Conservation (phyloP, 148 eudicot species). For the Fagopyrum homotropicum region DNA sequence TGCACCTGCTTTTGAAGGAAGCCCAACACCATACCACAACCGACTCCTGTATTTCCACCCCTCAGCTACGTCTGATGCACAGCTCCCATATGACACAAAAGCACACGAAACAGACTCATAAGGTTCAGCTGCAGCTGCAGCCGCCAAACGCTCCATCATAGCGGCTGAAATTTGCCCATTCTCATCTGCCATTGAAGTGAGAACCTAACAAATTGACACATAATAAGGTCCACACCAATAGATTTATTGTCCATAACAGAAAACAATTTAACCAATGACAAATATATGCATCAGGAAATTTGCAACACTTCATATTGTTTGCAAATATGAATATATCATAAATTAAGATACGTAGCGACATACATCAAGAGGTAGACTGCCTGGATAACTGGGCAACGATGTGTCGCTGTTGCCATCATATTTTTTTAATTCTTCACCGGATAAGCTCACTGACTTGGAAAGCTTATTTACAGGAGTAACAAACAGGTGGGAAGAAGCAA, state of each 20-base stretch:
- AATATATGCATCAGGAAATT: background rate
- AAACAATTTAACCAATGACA: background rate
- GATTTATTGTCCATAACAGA: background rate
- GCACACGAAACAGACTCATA: conserved; percentile 94
- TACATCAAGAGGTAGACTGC: conserved; percentile 82
- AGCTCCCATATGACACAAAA: conserved; percentile 95
- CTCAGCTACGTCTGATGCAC: conserved; percentile 68
- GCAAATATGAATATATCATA: background rate
- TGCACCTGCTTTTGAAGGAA: conserved; percentile 37
- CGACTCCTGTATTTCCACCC: conserved; percentile 96
- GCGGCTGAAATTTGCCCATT: conserved; percentile 71
- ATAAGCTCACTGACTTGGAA: conserved; percentile 22
- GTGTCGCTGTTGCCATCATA: conserved; percentile 22
- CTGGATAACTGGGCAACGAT: conserved; percentile 38
- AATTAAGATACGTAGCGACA: conserved; percentile 17
- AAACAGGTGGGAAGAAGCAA: conserved; percentile 29
- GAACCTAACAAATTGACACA: conserved; percentile 46
- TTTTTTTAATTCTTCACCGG: conserved; percentile 43
- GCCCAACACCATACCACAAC: conserved; percentile 88
- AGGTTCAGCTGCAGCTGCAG: conserved; percentile 96
- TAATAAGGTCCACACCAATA: conserved; percentile 11
- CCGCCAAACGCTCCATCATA: conserved; percentile 86
- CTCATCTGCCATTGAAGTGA: conserved; percentile 84
- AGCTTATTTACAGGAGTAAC: conserved; percentile 30
- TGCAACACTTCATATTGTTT: background rate